These are phyloP conservation scores for Aspergillus udagawae DNA, from an alignment of 2,329 filamentous ascomycete species.

Conservation along the genomic window DNA sequence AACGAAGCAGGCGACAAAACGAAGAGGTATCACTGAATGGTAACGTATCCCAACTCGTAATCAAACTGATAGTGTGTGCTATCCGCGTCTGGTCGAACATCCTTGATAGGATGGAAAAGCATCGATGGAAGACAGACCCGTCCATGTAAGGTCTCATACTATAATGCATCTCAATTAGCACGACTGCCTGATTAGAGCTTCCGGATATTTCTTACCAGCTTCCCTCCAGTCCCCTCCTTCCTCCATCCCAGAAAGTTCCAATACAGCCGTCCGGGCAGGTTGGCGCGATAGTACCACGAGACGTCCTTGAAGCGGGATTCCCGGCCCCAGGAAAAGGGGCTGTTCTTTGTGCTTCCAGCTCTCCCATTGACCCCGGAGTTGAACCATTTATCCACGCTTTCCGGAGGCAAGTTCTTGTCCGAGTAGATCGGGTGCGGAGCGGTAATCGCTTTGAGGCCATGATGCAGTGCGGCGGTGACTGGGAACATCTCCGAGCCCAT, in stretches of 20 bases:
- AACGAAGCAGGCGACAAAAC: not conserved
- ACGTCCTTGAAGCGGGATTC: slow-evolving; percentile 30
- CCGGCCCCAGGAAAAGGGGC: slow-evolving; percentile 31
- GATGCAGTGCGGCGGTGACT: slow-evolving; percentile 67
- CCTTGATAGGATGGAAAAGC: slow-evolving; percentile 28
- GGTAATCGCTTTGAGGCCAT: slow-evolving; percentile 74
- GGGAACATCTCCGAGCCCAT: slow-evolving; percentile 79
- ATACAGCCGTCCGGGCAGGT: slow-evolving; percentile 28
- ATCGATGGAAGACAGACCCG: slow-evolving; percentile 26
- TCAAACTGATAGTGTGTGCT: slow-evolving; percentile 2
- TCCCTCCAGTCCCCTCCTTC: slow-evolving; percentile 19
- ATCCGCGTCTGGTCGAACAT: slow-evolving; percentile 11
- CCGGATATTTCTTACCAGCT: slow-evolving; percentile 3
- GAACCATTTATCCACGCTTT: slow-evolving; percentile 27
- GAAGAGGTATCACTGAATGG: not conserved
- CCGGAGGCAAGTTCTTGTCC: slow-evolving; percentile 62
- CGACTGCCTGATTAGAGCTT: not conserved
- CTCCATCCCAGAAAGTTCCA: slow-evolving; percentile 31
- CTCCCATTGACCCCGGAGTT: slow-evolving; percentile 30
- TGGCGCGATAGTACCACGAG: slow-evolving; percentile 33
- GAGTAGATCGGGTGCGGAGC: slow-evolving; percentile 77
- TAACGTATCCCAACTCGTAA: not conserved
- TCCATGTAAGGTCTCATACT: slow-evolving; percentile 14
- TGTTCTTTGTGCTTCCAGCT: slow-evolving; percentile 28
- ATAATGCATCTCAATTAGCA: not conserved